phyloP scores from a whole-genome alignment of 345 rosid species.

The Linum usitatissimum region DNA sequence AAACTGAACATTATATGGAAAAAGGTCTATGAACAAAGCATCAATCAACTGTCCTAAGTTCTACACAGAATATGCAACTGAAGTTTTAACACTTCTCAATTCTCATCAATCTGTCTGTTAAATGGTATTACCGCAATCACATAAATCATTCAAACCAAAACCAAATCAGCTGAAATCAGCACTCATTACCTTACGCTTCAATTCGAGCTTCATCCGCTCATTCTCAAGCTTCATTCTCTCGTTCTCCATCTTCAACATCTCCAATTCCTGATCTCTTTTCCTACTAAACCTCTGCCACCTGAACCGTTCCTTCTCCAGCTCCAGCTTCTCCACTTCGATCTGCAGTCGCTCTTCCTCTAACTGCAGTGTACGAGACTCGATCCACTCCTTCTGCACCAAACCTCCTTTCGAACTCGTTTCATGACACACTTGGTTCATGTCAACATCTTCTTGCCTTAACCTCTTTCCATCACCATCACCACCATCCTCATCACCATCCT shows the following conservation, averaged over 20 bases:
- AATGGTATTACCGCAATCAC: too few species aligned
- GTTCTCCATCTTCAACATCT: slow-evolving; percentile 22
- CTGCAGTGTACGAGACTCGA: slow-evolving; percentile 3
- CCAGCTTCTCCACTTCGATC: slow-evolving; percentile 10
- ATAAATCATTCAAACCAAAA: too few species aligned
- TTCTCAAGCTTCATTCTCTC: slow-evolving; percentile 20
- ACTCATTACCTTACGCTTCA: slow-evolving; percentile 11
- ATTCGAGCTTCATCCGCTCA: slow-evolving; percentile 6
- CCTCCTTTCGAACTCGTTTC: slow-evolving; percentile 2
- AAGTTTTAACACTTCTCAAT: too few species aligned
- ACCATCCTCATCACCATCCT: neutral
- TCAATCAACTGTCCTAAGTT: too few species aligned
- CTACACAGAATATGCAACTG: too few species aligned
- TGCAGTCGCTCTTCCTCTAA: slow-evolving; percentile 14
- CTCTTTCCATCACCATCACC: slow-evolving; percentile 6
- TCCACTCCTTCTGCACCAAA: slow-evolving; percentile 4
- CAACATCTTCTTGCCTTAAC: neutral
- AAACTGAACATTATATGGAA: too few species aligned
- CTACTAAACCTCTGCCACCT: slow-evolving; percentile 11
- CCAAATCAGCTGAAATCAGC: slow-evolving; percentile 6
- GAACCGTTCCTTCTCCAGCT: slow-evolving; percentile 14
- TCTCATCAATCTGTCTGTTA: too few species aligned
- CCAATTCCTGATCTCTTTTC: slow-evolving; percentile 17
- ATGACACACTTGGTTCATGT: neutral
- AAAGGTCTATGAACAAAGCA: too few species aligned